Percentiles rank a stretch among this genome's conserved stretches.
These are phyloP conservation scores for Rosa multiflora DNA, from an alignment of 306 rosid genomes.

Conservation along the genomic window DNA sequence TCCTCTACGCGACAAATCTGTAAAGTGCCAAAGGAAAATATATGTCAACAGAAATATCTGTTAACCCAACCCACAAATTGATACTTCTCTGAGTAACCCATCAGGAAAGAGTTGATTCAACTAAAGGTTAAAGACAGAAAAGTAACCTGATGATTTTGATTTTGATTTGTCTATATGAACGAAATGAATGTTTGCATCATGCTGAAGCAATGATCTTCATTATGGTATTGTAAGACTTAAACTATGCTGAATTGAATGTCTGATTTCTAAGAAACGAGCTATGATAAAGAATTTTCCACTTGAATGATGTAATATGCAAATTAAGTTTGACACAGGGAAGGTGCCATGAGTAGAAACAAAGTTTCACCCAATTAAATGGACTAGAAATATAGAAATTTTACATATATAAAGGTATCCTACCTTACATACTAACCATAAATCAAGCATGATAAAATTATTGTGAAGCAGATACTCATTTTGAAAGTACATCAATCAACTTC, in stretches of 20 bases:
- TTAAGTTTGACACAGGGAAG: neutral
- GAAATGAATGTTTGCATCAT: neutral
- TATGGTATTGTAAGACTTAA: neutral
- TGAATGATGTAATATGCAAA: neutral
- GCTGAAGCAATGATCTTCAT: neutral
- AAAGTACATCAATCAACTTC: conserved; percentile 6
- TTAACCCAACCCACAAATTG: conserved; percentile 1
- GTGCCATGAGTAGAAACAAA: neutral
- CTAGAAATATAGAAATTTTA: neutral
- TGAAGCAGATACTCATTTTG: conserved; percentile 2
- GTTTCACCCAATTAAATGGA: neutral
- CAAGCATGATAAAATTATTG: neutral
- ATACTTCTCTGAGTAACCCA: conserved; percentile 2
- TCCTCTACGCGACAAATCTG: conserved; percentile 99
- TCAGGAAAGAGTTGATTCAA: neutral
- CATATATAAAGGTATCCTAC: neutral
- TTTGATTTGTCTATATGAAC: neutral
- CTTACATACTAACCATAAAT: neutral
- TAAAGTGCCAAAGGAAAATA: conserved; percentile 31
- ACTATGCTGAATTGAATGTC: neutral
- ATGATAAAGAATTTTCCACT: neutral
- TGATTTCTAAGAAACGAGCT: neutral
- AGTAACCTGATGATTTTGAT: neutral
- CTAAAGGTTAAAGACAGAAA: neutral
- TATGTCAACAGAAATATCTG: neutral